phyloP scores from a whole-genome alignment of 192 early-diverging fungal genomes.

The Spizellomyces punctatus region DNA sequence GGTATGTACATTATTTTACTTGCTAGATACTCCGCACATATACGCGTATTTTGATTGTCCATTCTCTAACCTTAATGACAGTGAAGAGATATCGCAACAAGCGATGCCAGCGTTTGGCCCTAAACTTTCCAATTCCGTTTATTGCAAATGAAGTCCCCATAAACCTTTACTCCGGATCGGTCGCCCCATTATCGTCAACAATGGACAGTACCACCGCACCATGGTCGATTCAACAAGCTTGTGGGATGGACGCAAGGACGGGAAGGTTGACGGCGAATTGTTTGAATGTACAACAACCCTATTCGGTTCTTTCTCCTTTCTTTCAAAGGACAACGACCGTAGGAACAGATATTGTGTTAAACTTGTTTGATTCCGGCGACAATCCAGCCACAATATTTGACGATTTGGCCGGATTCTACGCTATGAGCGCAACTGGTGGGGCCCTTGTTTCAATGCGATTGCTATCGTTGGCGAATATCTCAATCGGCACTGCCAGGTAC shows the following conservation, averaged over 20 bases:
- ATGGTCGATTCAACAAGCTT: conserved; percentile 2
- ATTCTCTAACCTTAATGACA: background rate
- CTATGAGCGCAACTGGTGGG: background rate
- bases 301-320: background rate
- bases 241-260: background rate
- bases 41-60: background rate
- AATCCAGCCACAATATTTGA: background rate
- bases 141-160: background rate
- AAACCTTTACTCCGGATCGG: background rate
- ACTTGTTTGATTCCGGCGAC: background rate
- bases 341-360: background rate
- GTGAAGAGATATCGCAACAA: conserved; percentile 1
- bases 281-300: background rate
- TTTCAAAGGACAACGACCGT: background rate
- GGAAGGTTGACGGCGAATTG: background rate
- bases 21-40: background rate
- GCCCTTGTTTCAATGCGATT: background rate
- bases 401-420: background rate
- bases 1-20: background rate
- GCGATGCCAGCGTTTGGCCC: background rate
- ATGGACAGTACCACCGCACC: background rate
- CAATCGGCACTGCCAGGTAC: background rate
- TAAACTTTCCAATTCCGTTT: background rate
- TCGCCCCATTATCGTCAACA: background rate
- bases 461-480: background rate